Base-by-base conservation (phyloP, 495 filamentous ascomycete species). In the Daldinia vernicosa region DNA sequence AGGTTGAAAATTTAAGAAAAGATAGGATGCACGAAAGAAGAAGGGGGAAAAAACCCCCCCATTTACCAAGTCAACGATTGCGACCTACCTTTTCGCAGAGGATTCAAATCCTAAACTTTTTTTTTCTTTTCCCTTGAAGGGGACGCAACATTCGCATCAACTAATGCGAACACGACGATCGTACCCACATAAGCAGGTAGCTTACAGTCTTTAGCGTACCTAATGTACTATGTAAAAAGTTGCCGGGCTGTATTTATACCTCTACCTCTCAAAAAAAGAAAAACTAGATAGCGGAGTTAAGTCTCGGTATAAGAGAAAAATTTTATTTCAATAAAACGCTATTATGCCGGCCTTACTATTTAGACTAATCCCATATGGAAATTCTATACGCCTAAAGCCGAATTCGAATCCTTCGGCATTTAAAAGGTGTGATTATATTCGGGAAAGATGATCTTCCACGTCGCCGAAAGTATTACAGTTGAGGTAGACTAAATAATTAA, bases 111-210 rank as follows among this genome's bases (percentile, higher is more conserved):
- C 28, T 56, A 4, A 35, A 56, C 26, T 35, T 19, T 14, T 39
- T 61, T 27, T 24, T 40, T 60, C 35, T 33, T 61, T 27, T 24
- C 40, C 55, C 35, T 33, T 19, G n/a, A 27, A 50, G 43, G 26
- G n/a, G 28, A n/a, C 53, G 6, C 39, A 19, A 51, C 24, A 58
- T 56, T 54, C 19, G 60, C 51, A 32, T 22, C 47, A 39, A 22
- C 27, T 15, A 40, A 17, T 33, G 35, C 26, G 35, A 40, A 12
- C n/a, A 14, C 47, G 68, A 63, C 30, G 57, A 71, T 71, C 68
- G 33, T 45, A 52, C 62, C 53, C 32, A 33, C 63, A 50, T 50
- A 66, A 58, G 68, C 43, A 71, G 63, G 62, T 71, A 50, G 32
- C 22, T 32, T 27, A 35, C 43, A 47, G 19, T 8, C 22, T 9